A percentile compares a stretch with the other conserved stretches of the same genome.
phyloP scores from a whole-genome alignment of 2,329 filamentous ascomycete species.

The Cadophora sp. region DNA sequence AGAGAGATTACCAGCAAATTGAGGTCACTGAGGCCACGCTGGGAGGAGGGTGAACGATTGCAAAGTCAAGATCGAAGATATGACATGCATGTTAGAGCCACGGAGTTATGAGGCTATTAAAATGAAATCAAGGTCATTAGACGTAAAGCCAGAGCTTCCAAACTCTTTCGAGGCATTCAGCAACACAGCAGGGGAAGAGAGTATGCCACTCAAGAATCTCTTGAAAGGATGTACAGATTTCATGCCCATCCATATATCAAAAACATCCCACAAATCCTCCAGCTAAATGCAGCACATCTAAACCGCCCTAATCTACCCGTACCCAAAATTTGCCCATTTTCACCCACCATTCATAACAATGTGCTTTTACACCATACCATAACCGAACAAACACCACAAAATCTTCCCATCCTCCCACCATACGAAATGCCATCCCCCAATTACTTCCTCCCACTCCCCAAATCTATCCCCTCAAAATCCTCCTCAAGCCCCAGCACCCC shows the following conservation, averaged over 20 bases:
- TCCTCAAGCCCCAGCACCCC: constrained; percentile 81
- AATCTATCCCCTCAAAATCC: constrained; percentile 69
- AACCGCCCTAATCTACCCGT: neutral
- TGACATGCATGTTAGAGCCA: constrained; percentile 21
- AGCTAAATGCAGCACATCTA: constrained; percentile 9
- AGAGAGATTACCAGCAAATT: constrained; percentile 77
- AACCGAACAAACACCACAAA: neutral
- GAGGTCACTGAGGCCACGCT: constrained; percentile 18
- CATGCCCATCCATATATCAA: neutral
- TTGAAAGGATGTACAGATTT: neutral
- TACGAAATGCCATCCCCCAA: no score
- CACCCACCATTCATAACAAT: neutral
- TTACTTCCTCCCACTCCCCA: constrained; percentile 47
- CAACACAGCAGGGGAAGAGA: neutral
- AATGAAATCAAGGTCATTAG: constrained; percentile 25
- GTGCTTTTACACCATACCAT: neutral
- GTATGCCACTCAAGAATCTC: no score
- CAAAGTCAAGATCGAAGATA: neutral
- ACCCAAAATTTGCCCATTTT: neutral
- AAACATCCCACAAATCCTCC: neutral
- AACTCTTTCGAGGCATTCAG: neutral
- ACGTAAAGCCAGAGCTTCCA: constrained; percentile 10
- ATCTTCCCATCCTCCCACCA: neutral
- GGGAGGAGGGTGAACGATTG: neutral
- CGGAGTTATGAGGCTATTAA: constrained; percentile 28